phyloP scores from a whole-genome alignment of 495 filamentous ascomycete species.

The Ascobolus immersus region DNA sequence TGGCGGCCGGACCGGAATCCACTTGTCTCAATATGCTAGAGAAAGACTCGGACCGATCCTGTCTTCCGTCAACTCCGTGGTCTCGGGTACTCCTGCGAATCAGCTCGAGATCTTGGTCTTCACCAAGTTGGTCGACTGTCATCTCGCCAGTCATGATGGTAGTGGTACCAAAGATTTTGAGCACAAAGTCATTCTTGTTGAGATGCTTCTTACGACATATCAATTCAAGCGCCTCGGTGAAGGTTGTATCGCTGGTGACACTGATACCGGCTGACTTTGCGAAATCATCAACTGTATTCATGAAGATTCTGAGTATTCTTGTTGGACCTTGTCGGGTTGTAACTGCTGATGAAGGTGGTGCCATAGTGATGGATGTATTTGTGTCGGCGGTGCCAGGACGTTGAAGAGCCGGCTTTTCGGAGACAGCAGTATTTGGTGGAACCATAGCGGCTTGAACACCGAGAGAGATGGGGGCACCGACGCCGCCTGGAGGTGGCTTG shows the following conservation, averaged over 20 bases:
- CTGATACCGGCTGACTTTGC: slow-evolving; percentile 42
- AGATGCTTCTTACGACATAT: slow-evolving; percentile 71
- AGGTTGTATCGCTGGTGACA: slow-evolving; percentile 77
- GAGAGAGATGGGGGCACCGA: no score
- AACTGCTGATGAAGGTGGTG: slow-evolving; percentile 17
- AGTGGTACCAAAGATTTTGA: slow-evolving; percentile 64
- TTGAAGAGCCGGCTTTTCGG: slow-evolving; percentile 14
- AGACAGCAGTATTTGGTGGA: slow-evolving; percentile 4
- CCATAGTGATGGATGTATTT: slow-evolving; percentile 13
- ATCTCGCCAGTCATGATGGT: slow-evolving; percentile 58
- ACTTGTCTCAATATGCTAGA: no score
- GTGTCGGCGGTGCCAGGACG: slow-evolving; percentile 9
- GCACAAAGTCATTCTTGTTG: slow-evolving; percentile 68
- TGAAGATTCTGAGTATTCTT: slow-evolving; percentile 66
- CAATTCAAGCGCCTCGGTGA: slow-evolving; percentile 77
- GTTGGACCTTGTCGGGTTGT: slow-evolving; percentile 49
- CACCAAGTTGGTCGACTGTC: slow-evolving; percentile 68
- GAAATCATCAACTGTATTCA: slow-evolving; percentile 41
- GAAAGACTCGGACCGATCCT: no score
- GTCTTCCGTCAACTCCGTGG: no score
- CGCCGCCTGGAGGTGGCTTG: no score
- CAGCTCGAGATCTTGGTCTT: slow-evolving; percentile 62
- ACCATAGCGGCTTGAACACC: no score
- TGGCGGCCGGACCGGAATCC: no score
- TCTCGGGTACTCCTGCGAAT: no score